Base-by-base conservation (phyloP, 139 green algal genomes). In the Axilococcus clingmanii region DNA sequence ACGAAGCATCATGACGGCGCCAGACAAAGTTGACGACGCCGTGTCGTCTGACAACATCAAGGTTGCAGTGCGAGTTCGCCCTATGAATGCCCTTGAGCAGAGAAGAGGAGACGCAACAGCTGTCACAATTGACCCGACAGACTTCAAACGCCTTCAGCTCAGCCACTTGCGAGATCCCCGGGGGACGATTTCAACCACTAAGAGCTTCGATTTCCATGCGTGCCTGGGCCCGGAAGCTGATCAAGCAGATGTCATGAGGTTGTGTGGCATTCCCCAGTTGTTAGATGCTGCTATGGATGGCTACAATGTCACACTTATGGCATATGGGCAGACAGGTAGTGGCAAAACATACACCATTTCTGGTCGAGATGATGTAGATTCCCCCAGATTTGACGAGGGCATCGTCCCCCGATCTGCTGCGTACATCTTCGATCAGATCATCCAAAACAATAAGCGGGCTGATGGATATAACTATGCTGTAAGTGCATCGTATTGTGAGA, bases 261-360 rank as follows among this genome's bases (percentile, higher is more conserved):
- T 62, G 33, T 78, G 67, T 44, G 72, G 72, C 31, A 72, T 80
- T 49, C 68, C 58, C 7, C 63, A 87, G 71, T 76, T 94, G 55
- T 71, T 94, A 34, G 80, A 94, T 52, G 85, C 82, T 0, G 78
- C 82, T 4, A 57, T 94, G 53, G 63, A 75, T 12, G 85, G 85
- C 5, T 92, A 85, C 56, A 81, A 94, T 59, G 78, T 83, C 19
- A 87, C 74, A 15, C 69, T 90, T 31, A 80, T 59, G 73, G 67
- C 5, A 29, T 85, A 85, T 34, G 76, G 76, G 3, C 72, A 79
- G 47, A 92, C 71, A 31, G 83, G 49, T 52, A 77, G 40, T 3
- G 74, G 74, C 42, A 82, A 82, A 45, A 82, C 74, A 23, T 80
- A 59, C 54, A 80, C 68, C 5, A 79, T 83, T 60, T 57, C 38